Evolutionary conservation across 2,329 filamentous ascomycete species (phyloP).

Genomic region (Pestalotiopsis sp.): DNA sequence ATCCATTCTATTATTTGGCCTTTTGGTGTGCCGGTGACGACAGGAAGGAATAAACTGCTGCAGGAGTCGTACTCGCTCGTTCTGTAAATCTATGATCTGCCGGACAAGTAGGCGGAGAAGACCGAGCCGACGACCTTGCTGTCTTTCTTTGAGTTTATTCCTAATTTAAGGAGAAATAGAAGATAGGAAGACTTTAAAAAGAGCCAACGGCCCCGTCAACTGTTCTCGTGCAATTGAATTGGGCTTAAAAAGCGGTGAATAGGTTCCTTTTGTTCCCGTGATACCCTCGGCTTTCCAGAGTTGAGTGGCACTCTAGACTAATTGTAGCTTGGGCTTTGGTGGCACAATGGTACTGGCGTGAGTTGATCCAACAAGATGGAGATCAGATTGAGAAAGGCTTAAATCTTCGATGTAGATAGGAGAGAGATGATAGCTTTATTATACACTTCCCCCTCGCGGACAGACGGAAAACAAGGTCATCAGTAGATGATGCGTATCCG

Average conservation of each 20-base stretch:
- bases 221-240: background rate
- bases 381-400: background rate
- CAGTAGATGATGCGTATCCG: background rate
- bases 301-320: background rate
- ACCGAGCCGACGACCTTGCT: background rate
- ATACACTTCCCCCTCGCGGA: background rate
- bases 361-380: too few species aligned
- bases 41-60: background rate
- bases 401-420: too few species aligned
- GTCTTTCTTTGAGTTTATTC: background rate
- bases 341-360: background rate
- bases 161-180: background rate
- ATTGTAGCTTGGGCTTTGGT: background rate
- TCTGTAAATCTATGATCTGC: too few species aligned
- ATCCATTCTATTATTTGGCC: slow-evolving; percentile 1
- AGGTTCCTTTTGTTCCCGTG: background rate
- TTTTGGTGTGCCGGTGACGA: background rate
- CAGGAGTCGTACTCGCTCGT: background rate
- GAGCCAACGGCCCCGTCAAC: too few species aligned
- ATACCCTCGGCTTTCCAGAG: background rate
- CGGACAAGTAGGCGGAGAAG: background rate
- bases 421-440: background rate
- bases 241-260: background rate
- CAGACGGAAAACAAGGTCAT: background rate
- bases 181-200: background rate